Percentiles rank a stretch among this genome's conserved stretches.
Evolutionary conservation across 192 early-diverging fungal species (phyloP).

Genomic region (Rhizophagus prolifer): DNA sequence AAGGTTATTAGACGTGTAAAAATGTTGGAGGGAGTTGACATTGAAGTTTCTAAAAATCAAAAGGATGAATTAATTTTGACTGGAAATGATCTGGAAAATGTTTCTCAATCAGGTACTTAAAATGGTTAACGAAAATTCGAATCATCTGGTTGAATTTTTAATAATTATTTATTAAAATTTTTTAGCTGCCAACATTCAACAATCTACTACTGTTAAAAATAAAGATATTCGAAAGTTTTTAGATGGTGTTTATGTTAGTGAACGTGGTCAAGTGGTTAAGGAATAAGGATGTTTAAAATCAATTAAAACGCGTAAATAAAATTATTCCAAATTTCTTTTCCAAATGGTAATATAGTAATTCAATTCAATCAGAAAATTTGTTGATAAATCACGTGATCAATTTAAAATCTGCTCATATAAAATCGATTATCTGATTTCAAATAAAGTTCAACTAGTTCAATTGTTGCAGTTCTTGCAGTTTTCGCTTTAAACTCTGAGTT

Average conservation of each 20-base stretch:
- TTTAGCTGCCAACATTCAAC: constrained; percentile 92
- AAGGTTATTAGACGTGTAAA: constrained; percentile 84
- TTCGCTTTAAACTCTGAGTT: neutral
- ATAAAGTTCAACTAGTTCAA: no score
- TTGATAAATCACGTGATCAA: no score
- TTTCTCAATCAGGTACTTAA: constrained; percentile 84
- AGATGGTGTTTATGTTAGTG: constrained; percentile 96
- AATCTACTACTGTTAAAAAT: constrained; percentile 89
- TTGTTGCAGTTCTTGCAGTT: neutral
- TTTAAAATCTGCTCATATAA: no score
- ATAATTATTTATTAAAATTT: constrained; percentile 18
- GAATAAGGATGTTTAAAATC: neutral
- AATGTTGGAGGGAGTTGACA: constrained; percentile 83
- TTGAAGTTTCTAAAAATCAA: constrained; percentile 72
- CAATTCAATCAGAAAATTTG: no score
- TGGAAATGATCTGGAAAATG: constrained; percentile 93
- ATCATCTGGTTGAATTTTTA: neutral
- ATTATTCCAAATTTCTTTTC: neutral
- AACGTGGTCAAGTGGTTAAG: constrained; percentile 53
- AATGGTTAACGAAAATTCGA: neutral
- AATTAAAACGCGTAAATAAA: neutral
- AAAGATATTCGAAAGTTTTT: constrained; percentile 99
- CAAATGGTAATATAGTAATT: no score
- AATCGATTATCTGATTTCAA: no score
- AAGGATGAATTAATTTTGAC: constrained; percentile 95